Conservation (phyloP, 73 alveolate genomes). For the Paramecium octaurelia region DNA sequence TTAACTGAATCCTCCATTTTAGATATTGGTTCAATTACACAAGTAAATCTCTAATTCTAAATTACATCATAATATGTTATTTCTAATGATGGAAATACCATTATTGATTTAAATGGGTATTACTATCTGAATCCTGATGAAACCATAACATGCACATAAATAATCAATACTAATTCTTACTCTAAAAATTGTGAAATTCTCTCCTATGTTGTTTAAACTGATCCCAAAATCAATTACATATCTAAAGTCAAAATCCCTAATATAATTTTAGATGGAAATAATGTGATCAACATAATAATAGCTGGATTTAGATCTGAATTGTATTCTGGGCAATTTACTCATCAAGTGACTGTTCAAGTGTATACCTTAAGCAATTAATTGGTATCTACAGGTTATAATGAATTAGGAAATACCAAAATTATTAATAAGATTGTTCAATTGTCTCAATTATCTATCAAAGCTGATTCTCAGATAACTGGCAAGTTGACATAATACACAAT, state of each 20-base stretch:
- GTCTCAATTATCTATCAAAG: background rate
- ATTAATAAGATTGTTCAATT: background rate
- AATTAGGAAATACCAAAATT: background rate
- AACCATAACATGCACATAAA: background rate
- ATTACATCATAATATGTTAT: background rate
- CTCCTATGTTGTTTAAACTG: background rate
- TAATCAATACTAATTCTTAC: background rate
- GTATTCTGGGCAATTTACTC: background rate
- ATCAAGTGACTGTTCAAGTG: background rate
- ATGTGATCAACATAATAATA: background rate
- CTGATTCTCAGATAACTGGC: background rate
- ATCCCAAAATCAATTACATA: background rate
- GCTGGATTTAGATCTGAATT: conserved; percentile 15
- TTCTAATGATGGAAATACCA: conserved; percentile 40
- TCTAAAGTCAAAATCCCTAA: background rate
- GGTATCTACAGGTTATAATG: background rate
- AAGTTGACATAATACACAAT: background rate
- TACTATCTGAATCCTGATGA: background rate
- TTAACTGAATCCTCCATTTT: background rate
- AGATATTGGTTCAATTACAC: background rate
- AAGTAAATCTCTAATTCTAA: background rate
- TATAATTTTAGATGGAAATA: background rate
- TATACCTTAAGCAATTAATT: conserved; percentile 8
- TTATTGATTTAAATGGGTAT: conserved; percentile 7
- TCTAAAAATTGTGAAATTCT: background rate